Evolutionary conservation across 345 rosid genomes (phyloP).

Genomic region (Moringa oleifera): DNA sequence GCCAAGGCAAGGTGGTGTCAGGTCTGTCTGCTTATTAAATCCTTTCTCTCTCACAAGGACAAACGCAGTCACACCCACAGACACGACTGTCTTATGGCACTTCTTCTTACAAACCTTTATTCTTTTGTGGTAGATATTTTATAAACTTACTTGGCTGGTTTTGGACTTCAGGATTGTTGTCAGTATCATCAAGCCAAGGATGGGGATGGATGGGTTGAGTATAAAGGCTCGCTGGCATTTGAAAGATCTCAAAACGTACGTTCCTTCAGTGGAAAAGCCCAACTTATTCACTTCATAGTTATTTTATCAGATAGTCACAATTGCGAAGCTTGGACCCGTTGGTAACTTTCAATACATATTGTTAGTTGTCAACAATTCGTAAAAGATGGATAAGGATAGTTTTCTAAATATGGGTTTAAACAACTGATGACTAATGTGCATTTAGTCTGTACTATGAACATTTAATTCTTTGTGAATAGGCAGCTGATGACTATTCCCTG

Average conservation of each 20-base stretch:
- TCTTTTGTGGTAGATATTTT: not conserved
- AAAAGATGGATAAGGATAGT: not conserved
- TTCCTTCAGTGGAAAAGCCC: not conserved
- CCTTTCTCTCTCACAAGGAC: too few species aligned
- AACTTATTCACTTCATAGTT: not conserved
- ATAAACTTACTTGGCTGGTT: slow-evolving; percentile 4
- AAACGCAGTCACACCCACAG: not conserved
- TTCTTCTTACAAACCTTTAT: not conserved
- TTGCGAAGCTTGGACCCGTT: not conserved
- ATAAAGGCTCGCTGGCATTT: slow-evolving; percentile 82
- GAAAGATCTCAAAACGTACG: slow-evolving; percentile 74
- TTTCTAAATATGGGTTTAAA: not conserved
- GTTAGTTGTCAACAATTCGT: not conserved
- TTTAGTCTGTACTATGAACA: too few species aligned
- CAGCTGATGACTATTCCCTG: too few species aligned
- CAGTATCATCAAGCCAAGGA: slow-evolving; percentile 98
- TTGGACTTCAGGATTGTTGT: slow-evolving; percentile 70
- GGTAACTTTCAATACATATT: not conserved
- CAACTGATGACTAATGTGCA: not conserved
- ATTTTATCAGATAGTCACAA: not conserved
- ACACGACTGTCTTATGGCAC: not conserved
- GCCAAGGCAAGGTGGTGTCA: slow-evolving; percentile 98
- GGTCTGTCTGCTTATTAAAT: slow-evolving; percentile 34
- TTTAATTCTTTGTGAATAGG: too few species aligned
- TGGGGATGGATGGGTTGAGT: slow-evolving; percentile 99